These are phyloP conservation scores for Primulina tabacum DNA, from an alignment of 257 asterid species.

Conservation along the genomic window DNA sequence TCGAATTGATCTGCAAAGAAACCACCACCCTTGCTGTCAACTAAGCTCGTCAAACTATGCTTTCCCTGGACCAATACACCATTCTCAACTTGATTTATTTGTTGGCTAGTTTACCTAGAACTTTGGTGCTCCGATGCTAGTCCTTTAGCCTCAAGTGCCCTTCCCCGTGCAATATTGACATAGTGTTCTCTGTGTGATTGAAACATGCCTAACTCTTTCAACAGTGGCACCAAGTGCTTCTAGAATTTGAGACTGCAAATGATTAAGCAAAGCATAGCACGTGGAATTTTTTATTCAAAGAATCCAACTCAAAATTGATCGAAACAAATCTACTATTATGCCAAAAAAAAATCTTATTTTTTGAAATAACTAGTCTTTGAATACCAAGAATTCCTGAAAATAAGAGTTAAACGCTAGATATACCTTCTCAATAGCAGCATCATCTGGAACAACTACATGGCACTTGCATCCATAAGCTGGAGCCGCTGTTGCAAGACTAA, in stretches of 20 bases:
- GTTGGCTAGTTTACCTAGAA: constrained; percentile 21
- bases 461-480: constrained; percentile 96
- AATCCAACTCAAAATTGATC: constrained; percentile 1
- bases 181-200: constrained; percentile 93
- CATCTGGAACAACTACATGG: constrained; percentile 95
- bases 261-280: background rate
- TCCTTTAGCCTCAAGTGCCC: constrained; percentile 77
- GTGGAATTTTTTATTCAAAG: background rate
- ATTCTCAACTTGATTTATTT: constrained; percentile 29
- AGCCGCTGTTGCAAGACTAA: constrained; percentile 93
- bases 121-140: constrained; percentile 39
- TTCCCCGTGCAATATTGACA: constrained; percentile 90
- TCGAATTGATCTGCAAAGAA: constrained; percentile 96
- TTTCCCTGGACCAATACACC: constrained; percentile 28
- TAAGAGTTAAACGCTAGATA: background rate
- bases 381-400: background rate
- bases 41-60: constrained; percentile 26
- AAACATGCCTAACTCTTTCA: constrained; percentile 94
- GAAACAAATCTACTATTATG: background rate
- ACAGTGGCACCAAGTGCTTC: constrained; percentile 97
- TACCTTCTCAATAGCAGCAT: constrained; percentile 95
- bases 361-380: too few relatives aligned
- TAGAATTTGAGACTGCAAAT: constrained; percentile 78
- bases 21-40: constrained; percentile 77
- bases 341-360: background rate